These are phyloP conservation scores for Fusarium nurragi DNA, from an alignment of 2,329 filamentous ascomycete species.

Conservation along the genomic window DNA sequence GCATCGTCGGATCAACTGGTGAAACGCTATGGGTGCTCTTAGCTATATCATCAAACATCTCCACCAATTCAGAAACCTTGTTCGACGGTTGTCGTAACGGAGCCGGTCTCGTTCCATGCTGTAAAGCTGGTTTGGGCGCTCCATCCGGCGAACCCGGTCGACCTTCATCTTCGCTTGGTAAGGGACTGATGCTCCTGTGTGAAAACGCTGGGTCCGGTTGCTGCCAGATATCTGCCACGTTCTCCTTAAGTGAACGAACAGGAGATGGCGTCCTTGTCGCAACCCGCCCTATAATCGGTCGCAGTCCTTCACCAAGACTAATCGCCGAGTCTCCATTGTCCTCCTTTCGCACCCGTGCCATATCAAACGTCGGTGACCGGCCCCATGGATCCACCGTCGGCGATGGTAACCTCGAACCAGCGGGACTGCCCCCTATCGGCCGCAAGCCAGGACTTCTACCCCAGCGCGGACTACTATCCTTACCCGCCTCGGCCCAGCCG, in stretches of 20 bases:
- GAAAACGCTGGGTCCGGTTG: slow-evolving; percentile 14
- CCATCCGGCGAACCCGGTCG: slow-evolving; percentile 34
- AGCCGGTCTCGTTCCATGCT: slow-evolving; percentile 9
- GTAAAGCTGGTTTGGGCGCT: slow-evolving; percentile 30
- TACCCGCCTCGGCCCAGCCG: slow-evolving; percentile 48
- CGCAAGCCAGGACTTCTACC: slow-evolving; percentile 48
- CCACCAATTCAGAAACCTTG: slow-evolving; percentile 62
- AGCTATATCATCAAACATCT: slow-evolving; percentile 59
- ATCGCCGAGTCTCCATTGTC: slow-evolving; percentile 47
- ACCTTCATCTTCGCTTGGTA: slow-evolving; percentile 21
- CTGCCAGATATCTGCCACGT: slow-evolving; percentile 35
- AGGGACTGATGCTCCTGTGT: slow-evolving; percentile 16
- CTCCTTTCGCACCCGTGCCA: slow-evolving; percentile 25
- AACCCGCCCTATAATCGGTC: slow-evolving; percentile 18
- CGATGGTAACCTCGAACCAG: slow-evolving; percentile 42
- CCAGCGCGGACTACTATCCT: slow-evolving; percentile 45
- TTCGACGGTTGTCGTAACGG: slow-evolving; percentile 46
- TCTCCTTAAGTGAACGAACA: slow-evolving; percentile 21
- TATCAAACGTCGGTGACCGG: slow-evolving; percentile 32
- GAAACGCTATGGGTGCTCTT: slow-evolving; percentile 38
- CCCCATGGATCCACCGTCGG: slow-evolving; percentile 45
- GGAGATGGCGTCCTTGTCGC: slow-evolving; percentile 25
- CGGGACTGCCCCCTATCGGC: slow-evolving; percentile 41
- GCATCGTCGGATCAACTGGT: slow-evolving; percentile 34
- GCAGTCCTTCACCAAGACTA: slow-evolving; percentile 39